Percentiles rank a stretch among this genome's conserved stretches.
Evolutionary conservation across 148 eudicot genomes (phyloP).

Genomic region (Cornus florida): DNA sequence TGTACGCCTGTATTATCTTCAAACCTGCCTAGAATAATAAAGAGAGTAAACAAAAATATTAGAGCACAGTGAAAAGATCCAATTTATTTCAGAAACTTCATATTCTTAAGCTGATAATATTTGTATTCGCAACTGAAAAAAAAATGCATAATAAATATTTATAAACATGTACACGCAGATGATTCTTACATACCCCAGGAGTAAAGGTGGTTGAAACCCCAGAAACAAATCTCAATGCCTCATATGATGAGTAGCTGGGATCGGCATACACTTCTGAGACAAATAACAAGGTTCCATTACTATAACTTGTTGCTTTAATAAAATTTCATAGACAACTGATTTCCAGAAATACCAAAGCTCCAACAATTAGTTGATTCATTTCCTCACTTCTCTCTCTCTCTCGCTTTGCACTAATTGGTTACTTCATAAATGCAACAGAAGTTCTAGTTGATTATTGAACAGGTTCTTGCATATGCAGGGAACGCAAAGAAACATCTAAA

Average conservation of each 20-base stretch:
- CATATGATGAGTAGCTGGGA: conserved; percentile 69
- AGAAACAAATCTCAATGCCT: conserved; percentile 76
- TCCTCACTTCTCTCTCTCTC: no score
- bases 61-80: background rate
- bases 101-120: background rate
- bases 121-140: background rate
- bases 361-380: background rate
- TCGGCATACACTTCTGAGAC: conserved; percentile 94
- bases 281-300: conserved; percentile 5
- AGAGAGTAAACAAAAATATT: background rate
- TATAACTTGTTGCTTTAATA: background rate
- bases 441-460: background rate
- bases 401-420: background rate
- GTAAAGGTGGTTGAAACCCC: conserved; percentile 86
- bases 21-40: conserved; percentile 67
- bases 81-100: background rate
- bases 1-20: conserved; percentile 86
- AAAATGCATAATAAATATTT: background rate
- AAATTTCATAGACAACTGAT: background rate
- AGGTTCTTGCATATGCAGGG: background rate
- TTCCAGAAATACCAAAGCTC: background rate
- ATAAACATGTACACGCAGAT: background rate
- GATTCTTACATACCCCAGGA: conserved; percentile 60
- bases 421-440: background rate
- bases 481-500: no score